A percentile compares a stretch with the other conserved stretches of the same genome.
Conservation (phyloP, 192 early-diverging fungal species). For the Mortierella alpina region DNA sequence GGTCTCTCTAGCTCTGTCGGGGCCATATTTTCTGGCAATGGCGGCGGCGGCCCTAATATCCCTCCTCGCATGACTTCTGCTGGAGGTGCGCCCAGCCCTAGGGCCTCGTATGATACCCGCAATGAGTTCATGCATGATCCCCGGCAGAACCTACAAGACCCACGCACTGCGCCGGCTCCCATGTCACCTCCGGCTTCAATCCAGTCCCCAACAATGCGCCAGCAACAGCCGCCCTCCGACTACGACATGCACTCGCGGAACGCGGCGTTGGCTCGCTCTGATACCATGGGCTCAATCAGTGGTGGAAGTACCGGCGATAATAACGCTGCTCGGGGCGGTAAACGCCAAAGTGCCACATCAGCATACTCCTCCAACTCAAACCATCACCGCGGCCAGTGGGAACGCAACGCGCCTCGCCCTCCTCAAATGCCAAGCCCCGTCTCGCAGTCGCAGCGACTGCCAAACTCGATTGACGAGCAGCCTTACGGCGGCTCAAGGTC, state of each 20-base stretch:
- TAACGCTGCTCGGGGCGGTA: slow-evolving; percentile 1
- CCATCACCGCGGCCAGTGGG: slow-evolving; percentile 21
- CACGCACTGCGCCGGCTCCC: slow-evolving; percentile 5
- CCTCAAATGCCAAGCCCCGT: slow-evolving; percentile 27
- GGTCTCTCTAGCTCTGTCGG: not conserved
- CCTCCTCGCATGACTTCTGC: slow-evolving; percentile 46
- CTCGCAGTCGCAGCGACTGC: not conserved
- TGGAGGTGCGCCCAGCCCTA: slow-evolving; percentile 3
- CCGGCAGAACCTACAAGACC: slow-evolving; percentile 27
- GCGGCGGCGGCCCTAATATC: slow-evolving; percentile 28
- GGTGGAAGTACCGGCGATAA: slow-evolving; percentile 29
- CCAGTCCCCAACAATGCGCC: not conserved
- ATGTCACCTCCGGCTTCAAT: slow-evolving; percentile 1
- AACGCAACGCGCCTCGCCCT: slow-evolving; percentile 20
- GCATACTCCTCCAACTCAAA: slow-evolving; percentile 37
- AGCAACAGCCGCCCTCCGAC: not conserved
- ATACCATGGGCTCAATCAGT: slow-evolving; percentile 41
- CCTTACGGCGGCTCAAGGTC: no score
- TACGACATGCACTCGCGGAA: slow-evolving; percentile 21
- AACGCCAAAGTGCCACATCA: slow-evolving; percentile 42
- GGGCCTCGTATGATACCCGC: slow-evolving; percentile 24
- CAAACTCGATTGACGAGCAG: no score
- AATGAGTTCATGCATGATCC: slow-evolving; percentile 35
- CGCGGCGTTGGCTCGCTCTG: slow-evolving; percentile 29
- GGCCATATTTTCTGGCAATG: slow-evolving; percentile 15